Percentiles rank a stretch among this genome's conserved stretches.
These are phyloP conservation scores for Lasiodiplodia theobromae DNA, from an alignment of 2,329 filamentous ascomycete species.

Conservation along the genomic window DNA sequence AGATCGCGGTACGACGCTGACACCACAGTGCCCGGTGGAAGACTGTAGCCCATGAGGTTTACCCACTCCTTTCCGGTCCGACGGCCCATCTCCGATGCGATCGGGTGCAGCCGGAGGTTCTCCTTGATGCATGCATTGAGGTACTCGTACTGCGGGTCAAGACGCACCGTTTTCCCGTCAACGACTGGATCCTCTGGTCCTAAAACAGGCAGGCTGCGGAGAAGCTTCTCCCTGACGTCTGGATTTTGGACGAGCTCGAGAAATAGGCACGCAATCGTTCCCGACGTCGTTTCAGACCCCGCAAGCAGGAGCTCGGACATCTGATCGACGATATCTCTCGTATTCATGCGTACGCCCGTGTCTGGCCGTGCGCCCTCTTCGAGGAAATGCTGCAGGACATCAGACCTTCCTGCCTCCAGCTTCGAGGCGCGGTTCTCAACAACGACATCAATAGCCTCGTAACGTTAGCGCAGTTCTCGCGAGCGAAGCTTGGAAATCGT, in stretches of 20 bases:
- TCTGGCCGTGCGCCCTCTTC: neutral
- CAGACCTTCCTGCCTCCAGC: neutral
- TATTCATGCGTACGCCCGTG: neutral
- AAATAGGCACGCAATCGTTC: neutral
- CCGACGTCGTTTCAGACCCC: neutral
- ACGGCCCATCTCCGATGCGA: neutral
- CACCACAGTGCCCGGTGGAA: neutral
- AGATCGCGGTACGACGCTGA: constrained; percentile 26
- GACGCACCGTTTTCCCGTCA: neutral
- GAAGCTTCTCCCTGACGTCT: neutral
- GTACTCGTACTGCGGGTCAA: neutral
- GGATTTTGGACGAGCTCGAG: neutral
- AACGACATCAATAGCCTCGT: neutral
- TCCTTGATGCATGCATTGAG: neutral
- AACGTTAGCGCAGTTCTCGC: neutral
- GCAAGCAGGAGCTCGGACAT: neutral
- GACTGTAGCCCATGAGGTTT: neutral
- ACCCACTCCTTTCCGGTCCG: neutral
- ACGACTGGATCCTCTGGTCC: neutral
- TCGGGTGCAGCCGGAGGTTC: neutral
- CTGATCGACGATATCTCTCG: neutral
- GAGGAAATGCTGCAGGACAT: neutral
- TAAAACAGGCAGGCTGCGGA: neutral
- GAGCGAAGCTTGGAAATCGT: neutral
- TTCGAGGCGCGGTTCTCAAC: neutral